Conservation (phyloP, 2,329 filamentous ascomycete species). For the Xylariaceae sp. region DNA sequence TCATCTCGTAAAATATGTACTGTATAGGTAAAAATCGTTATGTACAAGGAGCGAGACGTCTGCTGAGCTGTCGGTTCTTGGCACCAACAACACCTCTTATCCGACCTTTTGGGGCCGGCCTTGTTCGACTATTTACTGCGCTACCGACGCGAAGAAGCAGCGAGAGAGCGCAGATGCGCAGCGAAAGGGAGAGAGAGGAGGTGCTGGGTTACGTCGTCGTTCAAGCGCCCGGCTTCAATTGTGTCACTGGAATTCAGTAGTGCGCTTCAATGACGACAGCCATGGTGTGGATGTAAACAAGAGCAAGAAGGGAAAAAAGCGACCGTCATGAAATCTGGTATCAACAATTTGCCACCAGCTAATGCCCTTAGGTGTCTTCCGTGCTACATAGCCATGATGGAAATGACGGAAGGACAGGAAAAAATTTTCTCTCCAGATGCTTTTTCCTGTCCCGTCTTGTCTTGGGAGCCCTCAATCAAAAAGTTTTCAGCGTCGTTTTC, state of each 20-base stretch:
- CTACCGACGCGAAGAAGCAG: too few species aligned
- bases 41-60: not conserved
- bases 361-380: not conserved
- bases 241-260: not conserved
- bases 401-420: constrained; percentile 17
- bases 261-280: not conserved
- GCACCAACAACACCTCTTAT: not conserved
- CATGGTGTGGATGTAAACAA: not conserved
- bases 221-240: not conserved
- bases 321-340: not conserved
- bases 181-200: not conserved
- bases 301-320: not conserved
- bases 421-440: not conserved
- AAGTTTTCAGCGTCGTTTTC: not conserved
- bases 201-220: too few species aligned
- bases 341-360: not conserved
- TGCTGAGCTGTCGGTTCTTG: constrained; percentile 1
- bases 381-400: not conserved
- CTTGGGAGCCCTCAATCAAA: not conserved
- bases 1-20: too few species aligned
- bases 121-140: not conserved
- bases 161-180: too few species aligned
- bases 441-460: not conserved
- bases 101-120: not conserved
- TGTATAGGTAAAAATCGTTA: too few species aligned